phyloP scores from a whole-genome alignment of 257 asterid genomes.

The Ehretia macrophylla region DNA sequence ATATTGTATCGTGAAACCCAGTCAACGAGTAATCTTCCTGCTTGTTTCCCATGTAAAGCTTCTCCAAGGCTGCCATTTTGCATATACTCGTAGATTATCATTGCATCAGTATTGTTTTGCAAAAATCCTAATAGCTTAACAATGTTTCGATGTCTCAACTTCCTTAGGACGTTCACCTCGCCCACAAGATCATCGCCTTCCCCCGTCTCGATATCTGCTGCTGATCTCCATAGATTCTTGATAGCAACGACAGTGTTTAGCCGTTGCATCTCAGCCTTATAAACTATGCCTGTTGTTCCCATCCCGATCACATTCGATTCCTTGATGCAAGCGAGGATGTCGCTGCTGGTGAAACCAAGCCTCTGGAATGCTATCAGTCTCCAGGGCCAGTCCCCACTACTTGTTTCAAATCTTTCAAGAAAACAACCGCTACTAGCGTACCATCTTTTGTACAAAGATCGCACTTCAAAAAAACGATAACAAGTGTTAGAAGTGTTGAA shows the following conservation, averaged over 20 bases:
- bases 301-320: conserved; percentile 57
- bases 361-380: conserved; percentile 63
- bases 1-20: conserved; percentile 45
- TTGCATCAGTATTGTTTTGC: conserved; percentile 32
- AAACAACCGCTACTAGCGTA: conserved; percentile 35
- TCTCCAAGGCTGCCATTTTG: conserved; percentile 51
- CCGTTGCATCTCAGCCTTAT: conserved; percentile 49
- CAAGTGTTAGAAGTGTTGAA: conserved; percentile 28
- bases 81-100: conserved; percentile 52
- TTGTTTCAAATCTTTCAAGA: conserved; percentile 32
- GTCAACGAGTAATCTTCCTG: conserved; percentile 23
- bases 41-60: conserved; percentile 30
- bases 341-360: conserved; percentile 44
- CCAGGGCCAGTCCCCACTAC: conserved; percentile 55
- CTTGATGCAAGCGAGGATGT: conserved; percentile 44
- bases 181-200: conserved; percentile 38
- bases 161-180: conserved; percentile 44
- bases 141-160: conserved; percentile 47
- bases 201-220: conserved; percentile 38
- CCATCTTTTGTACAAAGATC: conserved; percentile 34
- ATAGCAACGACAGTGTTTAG: conserved; percentile 43
- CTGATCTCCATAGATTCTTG: conserved; percentile 55
- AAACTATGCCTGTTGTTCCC: conserved; percentile 61
- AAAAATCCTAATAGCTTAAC: conserved; percentile 44
- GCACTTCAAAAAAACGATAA: conserved; percentile 24